phyloP scores from a whole-genome alignment of 2,329 filamentous ascomycete species.

The Fusarium sp. region DNA sequence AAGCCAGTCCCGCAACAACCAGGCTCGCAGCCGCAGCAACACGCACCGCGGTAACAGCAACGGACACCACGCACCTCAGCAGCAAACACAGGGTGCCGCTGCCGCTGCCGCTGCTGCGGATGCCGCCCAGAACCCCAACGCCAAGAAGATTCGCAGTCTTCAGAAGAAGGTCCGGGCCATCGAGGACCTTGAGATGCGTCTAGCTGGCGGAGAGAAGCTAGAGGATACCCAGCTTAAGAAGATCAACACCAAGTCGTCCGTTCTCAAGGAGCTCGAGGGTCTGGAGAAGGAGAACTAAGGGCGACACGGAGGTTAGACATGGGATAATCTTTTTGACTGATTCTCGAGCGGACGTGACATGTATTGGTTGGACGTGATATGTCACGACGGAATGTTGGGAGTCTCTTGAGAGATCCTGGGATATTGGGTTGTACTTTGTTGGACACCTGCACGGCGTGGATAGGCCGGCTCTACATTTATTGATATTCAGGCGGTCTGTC shows the following conservation, averaged over 20 bases:
- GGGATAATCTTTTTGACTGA: conserved; percentile 9
- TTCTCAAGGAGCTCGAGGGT: conserved; percentile 82
- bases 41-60: conserved; percentile 53
- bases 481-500: conserved; percentile 15
- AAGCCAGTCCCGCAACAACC: conserved; percentile 66
- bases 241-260: conserved; percentile 86
- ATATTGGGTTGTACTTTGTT: conserved; percentile 31
- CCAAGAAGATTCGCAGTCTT: conserved; percentile 93
- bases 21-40: conserved; percentile 63
- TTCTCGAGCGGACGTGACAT: conserved; percentile 15
- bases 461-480: conserved; percentile 26
- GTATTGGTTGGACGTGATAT: conserved; percentile 17
- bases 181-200: conserved; percentile 96
- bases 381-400: conserved; percentile 26
- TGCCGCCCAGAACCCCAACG: conserved; percentile 73
- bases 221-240: conserved; percentile 99
- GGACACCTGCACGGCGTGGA: conserved; percentile 36
- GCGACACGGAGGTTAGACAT: not conserved
- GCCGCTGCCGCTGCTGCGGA: conserved; percentile 61
- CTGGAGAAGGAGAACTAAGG: conserved; percentile 55
- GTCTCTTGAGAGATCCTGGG: conserved; percentile 11
- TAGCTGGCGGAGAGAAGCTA: conserved; percentile 92
- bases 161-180: conserved; percentile 98
- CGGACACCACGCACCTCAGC: conserved; percentile 42
- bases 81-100: conserved; percentile 52